Evolutionary conservation across 495 filamentous ascomycete species (phyloP).

Genomic region (Aspergillus conjunctus): DNA sequence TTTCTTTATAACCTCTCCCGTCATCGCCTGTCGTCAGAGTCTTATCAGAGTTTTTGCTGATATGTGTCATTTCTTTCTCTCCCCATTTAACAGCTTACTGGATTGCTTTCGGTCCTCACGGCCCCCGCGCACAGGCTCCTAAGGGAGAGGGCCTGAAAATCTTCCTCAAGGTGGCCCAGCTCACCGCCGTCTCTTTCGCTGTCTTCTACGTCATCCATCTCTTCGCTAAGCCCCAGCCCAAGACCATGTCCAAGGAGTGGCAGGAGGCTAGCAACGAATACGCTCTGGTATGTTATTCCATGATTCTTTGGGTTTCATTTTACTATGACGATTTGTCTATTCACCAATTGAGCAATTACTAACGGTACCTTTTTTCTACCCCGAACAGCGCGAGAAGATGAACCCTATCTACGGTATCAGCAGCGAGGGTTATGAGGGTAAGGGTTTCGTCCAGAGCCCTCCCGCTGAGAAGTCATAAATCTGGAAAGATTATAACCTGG

Average conservation of each 20-base stretch:
- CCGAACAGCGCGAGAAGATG: conserved; percentile 71
- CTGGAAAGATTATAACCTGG: conserved; percentile 25
- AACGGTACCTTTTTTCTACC: conserved; percentile 13
- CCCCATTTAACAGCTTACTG: conserved; percentile 75
- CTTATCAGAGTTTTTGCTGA: conserved; percentile 29
- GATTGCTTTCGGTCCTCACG: conserved; percentile 96
- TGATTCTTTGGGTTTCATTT: neutral
- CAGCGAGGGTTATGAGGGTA: conserved; percentile 76
- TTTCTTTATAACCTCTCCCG: conserved; percentile 27
- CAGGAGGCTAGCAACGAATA: conserved; percentile 92
- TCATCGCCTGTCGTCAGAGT: neutral
- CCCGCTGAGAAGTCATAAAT: conserved; percentile 47
- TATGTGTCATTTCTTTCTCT: conserved; percentile 9
- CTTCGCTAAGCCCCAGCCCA: conserved; percentile 68
- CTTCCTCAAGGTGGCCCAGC: conserved; percentile 65
- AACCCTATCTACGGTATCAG: conserved; percentile 90
- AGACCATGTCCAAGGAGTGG: conserved; percentile 93
- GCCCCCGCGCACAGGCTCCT: conserved; percentile 77
- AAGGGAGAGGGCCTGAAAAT: conserved; percentile 81
- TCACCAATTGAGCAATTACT: conserved; percentile 13
- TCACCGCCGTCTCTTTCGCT: conserved; percentile 59
- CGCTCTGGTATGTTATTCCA: conserved; percentile 64
- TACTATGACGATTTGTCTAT: neutral
- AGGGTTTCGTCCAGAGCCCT: conserved; percentile 78
- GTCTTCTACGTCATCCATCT: conserved; percentile 66